Base-by-base conservation (phyloP, 2,329 filamentous ascomycete species). In the Fusarium kyushuense region DNA sequence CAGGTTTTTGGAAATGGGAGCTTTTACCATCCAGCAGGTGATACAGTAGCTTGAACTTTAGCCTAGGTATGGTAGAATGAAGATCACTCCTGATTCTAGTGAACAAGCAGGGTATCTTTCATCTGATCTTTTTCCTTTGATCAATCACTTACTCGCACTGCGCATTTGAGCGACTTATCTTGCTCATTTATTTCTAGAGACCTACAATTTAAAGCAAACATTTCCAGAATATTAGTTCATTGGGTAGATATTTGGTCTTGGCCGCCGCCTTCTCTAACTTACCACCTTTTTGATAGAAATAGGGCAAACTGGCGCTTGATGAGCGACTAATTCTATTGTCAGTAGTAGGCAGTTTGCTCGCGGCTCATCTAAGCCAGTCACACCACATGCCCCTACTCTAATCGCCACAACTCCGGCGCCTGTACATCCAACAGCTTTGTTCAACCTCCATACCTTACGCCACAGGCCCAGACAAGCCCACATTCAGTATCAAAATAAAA, bases 351-450 rank as follows among this genome's bases (percentile, higher is more conserved):
- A 17, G 17, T 48, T 33, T 33, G 45, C 30, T 48, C 30, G 52
- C 54, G 60, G 57, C 62, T 51, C 52, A 46, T 48, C 35, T 53
- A 55, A 60, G 33, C 72, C 72, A 74, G 63, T 74, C 66, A 70
- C 59, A 47, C 64, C 54, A 47, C 68, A 58, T 62, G 27, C 13
- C 46, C 58, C 58, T 49, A 59, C 54, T 48, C 38, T 19, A 21
- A 21, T 52, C 65, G 61, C 63, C 58, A 60, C 72, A 70, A 19
- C 57, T 14, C 46, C 57, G 58, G 59, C 63, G 70, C 63, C 63
- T 70, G 43, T 58, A 25, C 29, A 54, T 38, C 56, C 58, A 59
- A 63, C 42, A 51, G 25, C 23, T n/a, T 41, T 35, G n/a, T 36
- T 57, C 27, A 36, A 56, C 32, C 41, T 48, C 57, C 46, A 54